Evolutionary conservation across 768 basidiomycete genomes (phyloP).

Genomic region (Boletus insuetus): DNA sequence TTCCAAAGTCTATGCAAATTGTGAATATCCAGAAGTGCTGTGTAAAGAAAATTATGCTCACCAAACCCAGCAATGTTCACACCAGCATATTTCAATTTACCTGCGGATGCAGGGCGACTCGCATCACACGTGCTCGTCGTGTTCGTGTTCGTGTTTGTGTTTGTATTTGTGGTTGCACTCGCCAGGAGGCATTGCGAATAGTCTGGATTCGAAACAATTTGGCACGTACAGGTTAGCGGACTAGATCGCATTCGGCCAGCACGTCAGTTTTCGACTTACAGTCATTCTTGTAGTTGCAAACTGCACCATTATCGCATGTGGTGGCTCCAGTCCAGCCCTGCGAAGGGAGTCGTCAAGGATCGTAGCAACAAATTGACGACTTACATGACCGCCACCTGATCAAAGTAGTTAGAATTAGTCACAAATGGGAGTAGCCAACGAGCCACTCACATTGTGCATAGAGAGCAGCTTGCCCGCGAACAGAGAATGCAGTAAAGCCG

Average conservation of each 20-base stretch:
- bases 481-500: not conserved
- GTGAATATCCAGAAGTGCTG: not conserved
- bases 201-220: not conserved
- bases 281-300: slow-evolving; percentile 1
- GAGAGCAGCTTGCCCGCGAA: slow-evolving; percentile 6
- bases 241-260: not conserved
- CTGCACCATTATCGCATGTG: slow-evolving; percentile 6
- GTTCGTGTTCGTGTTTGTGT: too few species aligned
- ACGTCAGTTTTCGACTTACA: not conserved
- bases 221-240: not conserved
- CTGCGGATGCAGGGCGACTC: slow-evolving; percentile 3
- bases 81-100: slow-evolving; percentile 8
- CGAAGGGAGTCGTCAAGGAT: not conserved
- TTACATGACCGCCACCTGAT: slow-evolving; percentile 10
- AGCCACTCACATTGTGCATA: slow-evolving; percentile 11
- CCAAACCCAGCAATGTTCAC: slow-evolving; percentile 16
- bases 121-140: not conserved
- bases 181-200: slow-evolving; percentile 9
- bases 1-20: slow-evolving; percentile 4
- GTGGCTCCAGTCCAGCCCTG: slow-evolving; percentile 10
- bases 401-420: not conserved
- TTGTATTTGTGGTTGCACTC: not conserved
- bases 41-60: not conserved
- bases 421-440: not conserved
- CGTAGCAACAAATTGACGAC: not conserved